Percentiles rank a stretch among this genome's conserved stretches.
These are phyloP conservation scores for Scenedesmus sp. DNA, from an alignment of 163 green algal species.

Conservation along the genomic window DNA sequence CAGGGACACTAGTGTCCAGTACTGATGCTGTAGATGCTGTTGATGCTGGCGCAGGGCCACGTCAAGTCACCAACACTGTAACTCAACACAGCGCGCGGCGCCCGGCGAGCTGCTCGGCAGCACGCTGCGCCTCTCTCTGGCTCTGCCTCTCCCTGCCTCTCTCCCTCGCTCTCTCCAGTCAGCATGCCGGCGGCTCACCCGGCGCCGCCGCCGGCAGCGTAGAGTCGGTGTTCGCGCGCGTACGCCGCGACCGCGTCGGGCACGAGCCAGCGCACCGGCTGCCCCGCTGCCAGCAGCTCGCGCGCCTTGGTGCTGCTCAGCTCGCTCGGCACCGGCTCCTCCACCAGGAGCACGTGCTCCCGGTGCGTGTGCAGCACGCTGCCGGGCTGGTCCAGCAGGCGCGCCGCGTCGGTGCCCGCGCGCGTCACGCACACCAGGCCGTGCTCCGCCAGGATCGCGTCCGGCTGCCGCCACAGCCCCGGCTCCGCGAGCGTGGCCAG, in stretches of 20 bases:
- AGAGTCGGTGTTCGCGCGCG: constrained; percentile 70
- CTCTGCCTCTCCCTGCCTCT: no score
- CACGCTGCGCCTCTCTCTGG: no score
- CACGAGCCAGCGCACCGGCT: constrained; percentile 73
- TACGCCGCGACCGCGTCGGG: constrained; percentile 70
- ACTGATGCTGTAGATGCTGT: no score
- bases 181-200: no score
- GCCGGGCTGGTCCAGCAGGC: constrained; percentile 39
- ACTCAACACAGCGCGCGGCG: no score
- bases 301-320: constrained; percentile 72
- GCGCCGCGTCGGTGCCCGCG: constrained; percentile 41
- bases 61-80: no score
- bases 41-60: no score
- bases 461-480: constrained; percentile 79
- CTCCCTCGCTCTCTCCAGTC: no score
- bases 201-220: no score
- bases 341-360: constrained; percentile 63
- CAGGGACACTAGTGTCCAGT: no score
- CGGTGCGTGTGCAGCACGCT: constrained; percentile 24
- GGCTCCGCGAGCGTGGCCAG: constrained; percentile 83
- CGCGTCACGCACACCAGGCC: constrained; percentile 80
- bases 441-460: constrained; percentile 71
- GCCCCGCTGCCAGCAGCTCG: constrained; percentile 59
- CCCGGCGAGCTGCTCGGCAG: no score
- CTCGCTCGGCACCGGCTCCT: constrained; percentile 70